A percentile compares a stretch with the other conserved stretches of the same genome.
Evolutionary conservation across 257 asterid species (phyloP).

Genomic region (Paraleonurus japonicus): DNA sequence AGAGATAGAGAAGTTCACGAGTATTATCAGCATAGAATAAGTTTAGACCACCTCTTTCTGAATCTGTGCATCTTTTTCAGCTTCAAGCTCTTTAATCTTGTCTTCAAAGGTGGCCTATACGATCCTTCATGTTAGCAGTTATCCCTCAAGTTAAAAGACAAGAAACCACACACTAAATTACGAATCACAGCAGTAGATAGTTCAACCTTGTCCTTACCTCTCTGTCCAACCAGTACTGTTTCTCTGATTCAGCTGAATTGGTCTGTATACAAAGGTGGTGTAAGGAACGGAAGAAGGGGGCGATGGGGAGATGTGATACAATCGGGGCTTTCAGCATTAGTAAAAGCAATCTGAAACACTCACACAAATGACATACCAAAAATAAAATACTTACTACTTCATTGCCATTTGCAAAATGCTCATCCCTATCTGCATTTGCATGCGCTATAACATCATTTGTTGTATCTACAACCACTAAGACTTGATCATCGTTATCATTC

Average conservation of each 20-base stretch:
- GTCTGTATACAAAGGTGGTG: slow-evolving; percentile 26
- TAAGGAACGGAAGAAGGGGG: not conserved
- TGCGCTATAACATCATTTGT: slow-evolving; percentile 23
- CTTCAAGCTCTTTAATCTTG: slow-evolving; percentile 43
- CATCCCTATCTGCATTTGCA: slow-evolving; percentile 29
- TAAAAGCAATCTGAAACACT: not conserved
- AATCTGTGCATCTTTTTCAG: slow-evolving; percentile 42
- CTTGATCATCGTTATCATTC: slow-evolving; percentile 22
- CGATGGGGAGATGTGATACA: not conserved
- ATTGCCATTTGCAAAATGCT: slow-evolving; percentile 31
- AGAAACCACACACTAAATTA: slow-evolving; percentile 11
- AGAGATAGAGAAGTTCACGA: not conserved
- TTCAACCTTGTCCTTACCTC: slow-evolving; percentile 41
- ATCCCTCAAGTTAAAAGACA: slow-evolving; percentile 15
- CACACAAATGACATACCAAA: slow-evolving; percentile 3
- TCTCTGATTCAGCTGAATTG: slow-evolving; percentile 38
- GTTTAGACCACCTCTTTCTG: slow-evolving; percentile 46
- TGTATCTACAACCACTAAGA: slow-evolving; percentile 13
- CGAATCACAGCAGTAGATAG: not conserved
- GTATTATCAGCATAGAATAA: not conserved
- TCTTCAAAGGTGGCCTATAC: slow-evolving; percentile 44
- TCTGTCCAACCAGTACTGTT: slow-evolving; percentile 37
- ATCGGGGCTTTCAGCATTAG: slow-evolving; percentile 7
- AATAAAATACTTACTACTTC: slow-evolving; percentile 41
- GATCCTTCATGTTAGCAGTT: slow-evolving; percentile 33